Base-by-base conservation (phyloP, 2,329 filamentous ascomycete genomes). In the Colletotrichum gigasporum region DNA sequence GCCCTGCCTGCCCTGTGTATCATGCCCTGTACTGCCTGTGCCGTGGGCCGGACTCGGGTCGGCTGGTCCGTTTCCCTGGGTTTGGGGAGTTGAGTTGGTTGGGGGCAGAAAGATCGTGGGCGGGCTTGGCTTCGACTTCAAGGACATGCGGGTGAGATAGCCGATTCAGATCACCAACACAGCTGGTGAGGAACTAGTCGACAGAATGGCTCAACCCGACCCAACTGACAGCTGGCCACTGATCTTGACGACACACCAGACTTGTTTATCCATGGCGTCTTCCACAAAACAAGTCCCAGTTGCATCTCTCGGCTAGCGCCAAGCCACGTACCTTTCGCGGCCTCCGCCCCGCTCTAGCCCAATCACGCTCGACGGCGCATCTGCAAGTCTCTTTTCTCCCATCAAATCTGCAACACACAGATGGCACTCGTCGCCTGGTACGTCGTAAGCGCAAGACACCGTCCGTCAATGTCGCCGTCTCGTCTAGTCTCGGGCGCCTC, bases 341-440 rank as follows among this genome's bases (percentile, higher is more conserved):
- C 34, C 56, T 61, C 32, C 34, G 56, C 61, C 41, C 56, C 35
- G 24, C 42, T 45, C 28, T 11, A 50, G 42, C 11, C 34, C 55
- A 61, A 64, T 53, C 34, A 60, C 47, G 41, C 42, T 44, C 34
- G 35, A 20, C 12, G 14, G 54, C 28, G 22, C 54, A 26, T 30
- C 42, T 47, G 53, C 30, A 56, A 37, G 53, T 35, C 28, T 34
- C 22, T 41, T 37, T 54, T 44, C 37, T 34, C 52, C 51, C 41
- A 47, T 56, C 41, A 47, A 55, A 52, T 53, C 60, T 60, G 47
- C 48, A 61, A 54, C 45, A 59, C 45, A 37, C n/a, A 57, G 30
- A 37, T 63, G 53, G 37, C 35, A 26, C 50, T 42, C 58, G 18
- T 44, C 18, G 14, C 30, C 20, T 39, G 10, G 48, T 35, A 37